Conservation (phyloP, 140 eudicot species). For the Flaveria floridana region DNA sequence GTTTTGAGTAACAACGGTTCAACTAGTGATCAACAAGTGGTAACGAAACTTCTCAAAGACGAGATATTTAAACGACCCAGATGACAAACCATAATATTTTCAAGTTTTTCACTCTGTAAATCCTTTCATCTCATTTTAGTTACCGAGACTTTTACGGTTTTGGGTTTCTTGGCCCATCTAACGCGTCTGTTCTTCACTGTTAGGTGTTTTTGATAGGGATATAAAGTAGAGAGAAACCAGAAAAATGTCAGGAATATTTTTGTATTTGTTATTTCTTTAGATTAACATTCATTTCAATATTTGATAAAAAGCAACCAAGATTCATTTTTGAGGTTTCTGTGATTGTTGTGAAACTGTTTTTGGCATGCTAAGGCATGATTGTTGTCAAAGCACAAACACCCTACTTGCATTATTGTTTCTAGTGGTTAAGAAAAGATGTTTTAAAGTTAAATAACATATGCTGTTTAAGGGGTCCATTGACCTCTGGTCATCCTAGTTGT, state of each 20-base stretch:
- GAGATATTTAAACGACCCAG: conserved; percentile 59
- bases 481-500: too few relatives aligned
- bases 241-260: conserved; percentile 15
- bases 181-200: conserved; percentile 22
- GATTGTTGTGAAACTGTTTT: background rate
- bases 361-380: background rate
- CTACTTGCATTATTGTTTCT: background rate
- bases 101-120: conserved; percentile 40
- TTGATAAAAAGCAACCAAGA: conserved; percentile 21
- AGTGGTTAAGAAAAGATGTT: background rate
- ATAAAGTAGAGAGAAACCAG: conserved; percentile 33
- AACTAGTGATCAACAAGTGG: conserved; percentile 33
- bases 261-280: background rate
- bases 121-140: conserved; percentile 35
- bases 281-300: conserved; percentile 30
- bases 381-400: too few relatives aligned
- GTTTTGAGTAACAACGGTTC: conserved; percentile 43
- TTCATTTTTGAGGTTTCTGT: conserved; percentile 29
- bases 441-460: too few relatives aligned
- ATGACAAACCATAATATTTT: conserved; percentile 31
- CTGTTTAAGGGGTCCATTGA: too few relatives aligned
- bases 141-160: conserved; percentile 18
- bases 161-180: conserved; percentile 9
- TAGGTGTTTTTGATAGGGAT: conserved; percentile 37
- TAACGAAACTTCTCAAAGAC: conserved; percentile 53